phyloP scores from a whole-genome alignment of 2,329 filamentous ascomycete genomes.

The Gliomastix tumulicola region DNA sequence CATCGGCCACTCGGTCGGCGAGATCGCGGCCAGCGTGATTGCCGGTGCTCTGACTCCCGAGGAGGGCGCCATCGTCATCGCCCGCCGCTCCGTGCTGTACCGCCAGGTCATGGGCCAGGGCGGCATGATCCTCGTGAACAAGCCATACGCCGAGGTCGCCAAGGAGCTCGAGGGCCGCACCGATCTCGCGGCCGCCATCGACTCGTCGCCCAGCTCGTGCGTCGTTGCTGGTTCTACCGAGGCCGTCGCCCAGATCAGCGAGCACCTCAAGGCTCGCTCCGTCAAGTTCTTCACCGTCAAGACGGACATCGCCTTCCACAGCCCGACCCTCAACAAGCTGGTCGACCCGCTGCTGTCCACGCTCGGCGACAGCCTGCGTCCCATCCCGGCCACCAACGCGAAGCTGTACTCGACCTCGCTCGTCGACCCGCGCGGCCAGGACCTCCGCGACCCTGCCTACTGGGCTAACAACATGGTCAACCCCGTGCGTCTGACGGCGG shows the following conservation, averaged over 20 bases:
- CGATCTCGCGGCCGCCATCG: slow-evolving; percentile 6
- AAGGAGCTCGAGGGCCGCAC: background rate
- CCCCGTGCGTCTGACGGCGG: slow-evolving; percentile 4
- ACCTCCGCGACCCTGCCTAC: slow-evolving; percentile 3
- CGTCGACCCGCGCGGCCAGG: slow-evolving; percentile 1
- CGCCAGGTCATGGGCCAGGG: slow-evolving; percentile 2
- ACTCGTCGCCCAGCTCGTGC: slow-evolving; percentile 5
- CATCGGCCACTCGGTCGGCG: slow-evolving; percentile 7
- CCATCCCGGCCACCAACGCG: background rate
- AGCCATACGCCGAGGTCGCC: background rate
- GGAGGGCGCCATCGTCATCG: no score
- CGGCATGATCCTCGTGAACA: slow-evolving; percentile 4
- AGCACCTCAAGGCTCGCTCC: background rate
- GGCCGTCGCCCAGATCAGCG: background rate
- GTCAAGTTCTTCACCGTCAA: slow-evolving; percentile 4
- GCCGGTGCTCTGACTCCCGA: slow-evolving; percentile 4
- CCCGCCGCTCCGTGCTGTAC: no score
- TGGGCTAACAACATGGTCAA: slow-evolving; percentile 8
- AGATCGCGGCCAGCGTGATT: slow-evolving; percentile 5
- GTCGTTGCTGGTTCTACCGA: slow-evolving; percentile 3
- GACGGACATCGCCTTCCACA: slow-evolving; percentile 8
- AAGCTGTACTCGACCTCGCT: slow-evolving; percentile 5
- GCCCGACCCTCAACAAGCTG: slow-evolving; percentile 4
- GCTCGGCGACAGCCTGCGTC: background rate
- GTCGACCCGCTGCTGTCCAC: background rate